Evolutionary conservation across 1,139 yeast genomes (phyloP), one percentile per base, ranked within the genome.

Genomic region (Scheffersomyces cryptocercus): DNA sequence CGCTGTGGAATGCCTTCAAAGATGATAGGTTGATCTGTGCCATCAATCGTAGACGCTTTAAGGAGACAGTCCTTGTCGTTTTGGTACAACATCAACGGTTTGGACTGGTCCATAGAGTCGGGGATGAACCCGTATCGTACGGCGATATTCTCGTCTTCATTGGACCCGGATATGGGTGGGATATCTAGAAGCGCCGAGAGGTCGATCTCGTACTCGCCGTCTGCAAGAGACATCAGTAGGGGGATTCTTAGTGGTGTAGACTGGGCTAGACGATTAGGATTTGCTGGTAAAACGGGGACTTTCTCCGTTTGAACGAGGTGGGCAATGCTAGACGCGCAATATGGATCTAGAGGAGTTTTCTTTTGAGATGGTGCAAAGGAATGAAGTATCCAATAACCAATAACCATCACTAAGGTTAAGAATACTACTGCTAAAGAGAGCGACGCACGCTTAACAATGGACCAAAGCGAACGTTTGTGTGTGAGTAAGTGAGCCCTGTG

Each of bases 151-250:
- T 55, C 55, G 5, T 54, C 51, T 11, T 55, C 58, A 32, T 42
- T 43, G 28, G 40, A 41, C 36, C 50, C 48, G 37, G 47, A 46
- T 10, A 39, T 43, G 30, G 48, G 47, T 41, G 52, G 37, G 39
- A 47, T 28, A 12, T 51, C 56, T 36, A 56, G 44, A 13, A 70
- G 54, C n/a, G 55, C 62, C 32, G 65, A 56, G 32, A 73, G 52
- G 47, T 73, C 78, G 37, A 74, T 64, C 35, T 70, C 77, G 50
- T 74, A 74, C 49, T 74, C 79, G 12, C 79, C 79, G 54, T 74
- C 77, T 9, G 72, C 68, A 36, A 70, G 52, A 11, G 59, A 51
- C 70, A 66, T 66, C 12, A 12, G 4, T 39, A 49, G 12, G 35
- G 26, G 7, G 26, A 20, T 8, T 20, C 3, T 20, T 20, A 20